Percentiles rank a stretch among this genome's conserved stretches.
phyloP scores from a whole-genome alignment of 257 asterid species.

The Capsicum rhomboideum region DNA sequence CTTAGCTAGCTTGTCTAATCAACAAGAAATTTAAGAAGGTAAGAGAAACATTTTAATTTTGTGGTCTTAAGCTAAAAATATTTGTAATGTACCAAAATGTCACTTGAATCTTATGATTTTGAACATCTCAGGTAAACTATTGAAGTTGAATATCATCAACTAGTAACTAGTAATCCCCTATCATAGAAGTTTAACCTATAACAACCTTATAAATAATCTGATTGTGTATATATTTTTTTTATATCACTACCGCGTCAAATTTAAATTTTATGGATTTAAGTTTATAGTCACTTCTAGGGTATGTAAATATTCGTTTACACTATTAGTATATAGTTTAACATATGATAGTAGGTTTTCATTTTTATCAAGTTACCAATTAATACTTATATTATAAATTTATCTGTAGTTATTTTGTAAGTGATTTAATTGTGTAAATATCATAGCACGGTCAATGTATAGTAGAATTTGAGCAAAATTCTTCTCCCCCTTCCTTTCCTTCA shows the following conservation, averaged over 20 bases:
- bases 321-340: neutral
- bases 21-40: neutral
- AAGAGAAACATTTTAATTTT: neutral
- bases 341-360: neutral
- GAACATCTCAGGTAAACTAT: too few relatives aligned
- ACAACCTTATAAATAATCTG: neutral
- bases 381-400: neutral
- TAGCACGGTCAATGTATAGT: too few relatives aligned
- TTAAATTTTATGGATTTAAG: neutral
- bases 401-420: neutral
- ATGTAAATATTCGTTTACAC: neutral
- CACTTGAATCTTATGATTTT: too few relatives aligned
- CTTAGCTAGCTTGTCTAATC: neutral
- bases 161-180: too few relatives aligned
- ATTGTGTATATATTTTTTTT: too few relatives aligned
- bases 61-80: neutral
- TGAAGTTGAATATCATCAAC: too few relatives aligned
- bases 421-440: too few relatives aligned
- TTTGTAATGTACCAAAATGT: neutral
- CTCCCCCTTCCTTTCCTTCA: neutral
- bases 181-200: neutral
- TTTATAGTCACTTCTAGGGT: too few relatives aligned
- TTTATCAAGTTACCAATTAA: neutral
- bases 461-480: too few relatives aligned
- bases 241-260: neutral